Percentiles rank a stretch among this genome's conserved stretches.
Conservation (phyloP, 257 asterid species). For the Solanum arcanum region DNA sequence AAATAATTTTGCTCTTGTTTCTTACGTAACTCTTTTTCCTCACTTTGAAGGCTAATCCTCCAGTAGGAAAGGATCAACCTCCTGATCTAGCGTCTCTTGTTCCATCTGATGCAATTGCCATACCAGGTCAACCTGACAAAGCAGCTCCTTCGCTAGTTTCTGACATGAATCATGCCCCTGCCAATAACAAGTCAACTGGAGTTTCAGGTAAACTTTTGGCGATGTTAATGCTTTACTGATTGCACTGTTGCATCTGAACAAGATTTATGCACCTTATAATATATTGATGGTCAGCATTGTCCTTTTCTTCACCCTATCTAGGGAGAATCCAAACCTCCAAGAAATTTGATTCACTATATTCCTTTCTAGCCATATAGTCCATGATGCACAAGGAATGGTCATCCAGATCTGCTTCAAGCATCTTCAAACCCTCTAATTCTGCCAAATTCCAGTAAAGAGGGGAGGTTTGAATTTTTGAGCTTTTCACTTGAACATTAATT, state of each 20-base stretch:
- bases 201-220: constrained; percentile 27
- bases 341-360: neutral
- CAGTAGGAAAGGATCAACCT: constrained; percentile 93
- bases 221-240: neutral
- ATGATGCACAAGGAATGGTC: neutral
- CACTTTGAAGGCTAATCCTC: constrained; percentile 55
- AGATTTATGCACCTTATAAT: neutral
- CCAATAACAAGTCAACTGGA: constrained; percentile 18
- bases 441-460: neutral
- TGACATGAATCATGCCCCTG: constrained; percentile 18
- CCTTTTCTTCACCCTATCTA: neutral
- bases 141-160: constrained; percentile 22
- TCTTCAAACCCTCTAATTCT: neutral
- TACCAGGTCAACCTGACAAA: constrained; percentile 26
- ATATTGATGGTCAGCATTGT: neutral
- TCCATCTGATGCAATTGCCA: constrained; percentile 53
- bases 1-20: neutral
- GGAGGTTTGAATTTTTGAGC: neutral
- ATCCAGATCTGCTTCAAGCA: neutral
- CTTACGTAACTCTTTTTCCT: neutral
- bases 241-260: neutral
- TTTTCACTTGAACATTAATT: neutral
- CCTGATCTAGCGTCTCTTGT: constrained; percentile 85
- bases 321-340: neutral
- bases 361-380: neutral